Base-by-base conservation (phyloP, 805 yeast genomes). In the Martiniozyma abietophila region DNA sequence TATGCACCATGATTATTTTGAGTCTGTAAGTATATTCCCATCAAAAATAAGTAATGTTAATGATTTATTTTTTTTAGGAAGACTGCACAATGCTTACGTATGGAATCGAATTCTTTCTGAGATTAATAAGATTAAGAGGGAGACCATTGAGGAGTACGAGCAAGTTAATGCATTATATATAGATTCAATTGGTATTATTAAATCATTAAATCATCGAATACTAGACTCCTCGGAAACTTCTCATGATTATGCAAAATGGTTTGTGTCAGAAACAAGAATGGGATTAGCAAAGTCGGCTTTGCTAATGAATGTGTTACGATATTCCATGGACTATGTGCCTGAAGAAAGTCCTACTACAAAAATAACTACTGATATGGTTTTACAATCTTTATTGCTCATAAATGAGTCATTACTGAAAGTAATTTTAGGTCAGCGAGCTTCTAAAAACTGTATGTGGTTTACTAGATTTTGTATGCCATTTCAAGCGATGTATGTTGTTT, bases 381-480 rank as follows among this genome's bases (percentile, higher is more conserved):
- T 48, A 9, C 47, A 48, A 18, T 39, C 52, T 1, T 19, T 48
- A 38, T 33, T 48, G 2, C 20, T 48, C n/a, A 40, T 47, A 8
- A 48, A 48, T 32, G 52, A 48, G 25, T 47, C 52, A 4, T 23
- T 44, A 5, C 36, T 39, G 34, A 48, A 46, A 27, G 41, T 47
- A 5, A 25, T 29, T 6, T 30, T 47, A 4, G 51, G 48, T 4
- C 7, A 37, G n/a, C n/a, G 27, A 21, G 35, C 36, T 21, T n/a
- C 28, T n/a, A 17, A 27, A 7, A 25, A 35, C 9, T 29, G 42
- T 2, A 20, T 48, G 21, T 48, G 52, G 52, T 40, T 42, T 29
- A 40, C 43, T 18, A 31, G 52, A 14, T 46, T 37, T 27, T 37
- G 50, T 11, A 44, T 47, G 14, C 51, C 52, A 6, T 47, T 48